Percentiles rank a stretch among this genome's conserved stretches.
Conservation (phyloP, 2,329 filamentous ascomycete species). For the Trichoderma arundinaceum region DNA sequence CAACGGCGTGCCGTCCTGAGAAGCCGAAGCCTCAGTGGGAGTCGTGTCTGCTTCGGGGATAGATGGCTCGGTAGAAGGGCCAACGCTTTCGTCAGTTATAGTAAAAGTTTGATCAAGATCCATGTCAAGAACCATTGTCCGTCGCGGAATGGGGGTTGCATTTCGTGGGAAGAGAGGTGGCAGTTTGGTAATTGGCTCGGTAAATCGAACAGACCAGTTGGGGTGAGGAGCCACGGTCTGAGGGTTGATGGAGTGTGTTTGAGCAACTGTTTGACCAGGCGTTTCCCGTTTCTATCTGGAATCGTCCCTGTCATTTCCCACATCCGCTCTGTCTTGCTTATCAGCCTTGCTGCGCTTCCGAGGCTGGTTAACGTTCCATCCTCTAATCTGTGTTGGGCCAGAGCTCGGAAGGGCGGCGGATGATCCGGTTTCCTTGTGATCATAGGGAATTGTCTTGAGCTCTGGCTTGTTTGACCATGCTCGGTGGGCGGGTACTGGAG, state of each 20-base stretch:
- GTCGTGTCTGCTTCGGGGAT: not conserved
- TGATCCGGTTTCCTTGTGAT: constrained; percentile 63
- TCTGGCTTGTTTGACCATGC: constrained; percentile 56
- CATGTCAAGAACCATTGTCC: constrained; percentile 16
- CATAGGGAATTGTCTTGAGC: constrained; percentile 64
- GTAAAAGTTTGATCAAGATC: not conserved
- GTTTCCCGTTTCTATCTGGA: constrained; percentile 47
- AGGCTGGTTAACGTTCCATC: constrained; percentile 58
- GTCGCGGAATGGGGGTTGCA: not conserved
- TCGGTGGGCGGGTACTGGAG: constrained; percentile 59
- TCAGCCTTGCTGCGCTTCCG: constrained; percentile 47
- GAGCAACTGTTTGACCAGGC: constrained; percentile 16
- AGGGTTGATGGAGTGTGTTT: constrained; percentile 17
- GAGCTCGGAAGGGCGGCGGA: constrained; percentile 61
- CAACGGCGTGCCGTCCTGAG: constrained; percentile 9
- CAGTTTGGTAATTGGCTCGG: constrained; percentile 35
- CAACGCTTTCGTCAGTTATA: not conserved
- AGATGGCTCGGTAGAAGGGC: not conserved
- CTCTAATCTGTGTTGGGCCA: constrained; percentile 62
- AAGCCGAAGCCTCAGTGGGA: not conserved
- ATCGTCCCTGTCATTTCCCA: constrained; percentile 46
- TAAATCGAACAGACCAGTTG: constrained; percentile 34
- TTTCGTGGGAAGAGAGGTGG: constrained; percentile 31
- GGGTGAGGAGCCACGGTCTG: constrained; percentile 35
- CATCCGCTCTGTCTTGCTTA: constrained; percentile 43